Evolutionary conservation across 2,329 filamentous ascomycete genomes (phyloP).

Genomic region (Penicillium hordei): DNA sequence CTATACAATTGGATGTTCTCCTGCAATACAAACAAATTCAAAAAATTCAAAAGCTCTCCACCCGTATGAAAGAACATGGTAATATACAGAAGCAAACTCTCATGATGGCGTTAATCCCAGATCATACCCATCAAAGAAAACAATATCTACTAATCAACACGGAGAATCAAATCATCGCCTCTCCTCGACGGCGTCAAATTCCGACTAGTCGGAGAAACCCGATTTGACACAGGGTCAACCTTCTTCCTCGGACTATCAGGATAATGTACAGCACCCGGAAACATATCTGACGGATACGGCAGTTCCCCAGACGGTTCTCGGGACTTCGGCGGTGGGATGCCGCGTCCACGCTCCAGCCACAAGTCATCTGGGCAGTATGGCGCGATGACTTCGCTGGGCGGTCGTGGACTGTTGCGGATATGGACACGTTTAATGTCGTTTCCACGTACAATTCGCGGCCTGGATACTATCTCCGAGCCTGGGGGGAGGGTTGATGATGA

Average conservation of each 20-base stretch:
- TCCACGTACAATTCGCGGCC: constrained; percentile 33
- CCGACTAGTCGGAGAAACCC: constrained; percentile 24
- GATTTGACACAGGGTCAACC: constrained; percentile 7
- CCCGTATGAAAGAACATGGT: neutral
- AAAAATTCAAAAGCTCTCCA: neutral
- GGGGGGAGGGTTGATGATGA: constrained; percentile 23
- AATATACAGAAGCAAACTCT: neutral
- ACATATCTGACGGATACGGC: constrained; percentile 23
- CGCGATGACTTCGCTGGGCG: constrained; percentile 23
- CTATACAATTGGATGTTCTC: neutral
- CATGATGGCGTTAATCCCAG: neutral
- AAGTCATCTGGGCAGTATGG: constrained; percentile 34
- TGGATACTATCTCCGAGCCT: constrained; percentile 33
- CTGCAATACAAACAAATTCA: neutral
- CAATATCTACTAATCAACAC: constrained; percentile 27
- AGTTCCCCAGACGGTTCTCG: constrained; percentile 3
- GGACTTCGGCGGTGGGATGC: neutral
- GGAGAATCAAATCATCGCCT: constrained; percentile 34
- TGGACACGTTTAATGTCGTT: constrained; percentile 37
- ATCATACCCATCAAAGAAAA: neutral
- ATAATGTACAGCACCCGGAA: constrained; percentile 15
- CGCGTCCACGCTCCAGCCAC: constrained; percentile 25
- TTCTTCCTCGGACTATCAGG: constrained; percentile 26
- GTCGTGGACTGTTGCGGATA: constrained; percentile 31
- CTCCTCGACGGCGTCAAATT: constrained; percentile 34